phyloP scores from a whole-genome alignment of 768 basidiomycete species.

The Asterophora parasitica region DNA sequence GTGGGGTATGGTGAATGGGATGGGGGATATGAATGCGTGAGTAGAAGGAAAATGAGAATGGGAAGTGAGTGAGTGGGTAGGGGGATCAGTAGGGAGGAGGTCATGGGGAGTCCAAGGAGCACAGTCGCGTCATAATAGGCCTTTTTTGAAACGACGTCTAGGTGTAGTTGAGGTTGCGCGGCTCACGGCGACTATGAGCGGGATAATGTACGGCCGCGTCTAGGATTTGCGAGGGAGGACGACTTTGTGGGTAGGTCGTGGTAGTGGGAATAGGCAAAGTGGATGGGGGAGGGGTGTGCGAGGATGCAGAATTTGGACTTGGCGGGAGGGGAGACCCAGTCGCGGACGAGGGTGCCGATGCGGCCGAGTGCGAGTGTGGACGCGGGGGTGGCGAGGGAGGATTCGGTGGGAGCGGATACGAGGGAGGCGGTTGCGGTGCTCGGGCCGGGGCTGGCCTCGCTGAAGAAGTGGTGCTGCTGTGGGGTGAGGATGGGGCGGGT shows the following conservation, averaged over 20 bases:
- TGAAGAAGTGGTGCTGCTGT: slow-evolving; percentile 13
- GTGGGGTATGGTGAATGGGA: too few species aligned
- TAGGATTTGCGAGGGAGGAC: slow-evolving; percentile 13
- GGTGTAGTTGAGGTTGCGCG: too few species aligned
- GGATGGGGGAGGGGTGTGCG: slow-evolving; percentile 16
- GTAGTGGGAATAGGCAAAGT: slow-evolving; percentile 14
- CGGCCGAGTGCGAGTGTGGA: slow-evolving; percentile 30
- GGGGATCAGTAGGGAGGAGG: too few species aligned
- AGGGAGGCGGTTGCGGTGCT: too few species aligned
- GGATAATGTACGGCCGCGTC: slow-evolving; percentile 40
- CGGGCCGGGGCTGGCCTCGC: too few species aligned
- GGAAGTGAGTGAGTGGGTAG: too few species aligned
- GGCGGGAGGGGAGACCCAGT: slow-evolving; percentile 34
- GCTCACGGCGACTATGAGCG: slow-evolving; percentile 27
- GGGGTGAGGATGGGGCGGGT: slow-evolving; percentile 31
- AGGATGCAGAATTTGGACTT: slow-evolving; percentile 20
- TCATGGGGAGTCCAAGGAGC: too few species aligned
- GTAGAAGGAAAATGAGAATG: too few species aligned
- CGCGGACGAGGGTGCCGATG: slow-evolving; percentile 36
- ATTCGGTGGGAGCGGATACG: slow-evolving; percentile 42
- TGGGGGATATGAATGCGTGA: too few species aligned
- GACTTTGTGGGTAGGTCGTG: too few species aligned
- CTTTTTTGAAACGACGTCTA: slow-evolving; percentile 9
- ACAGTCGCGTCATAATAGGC: slow-evolving; percentile 9
- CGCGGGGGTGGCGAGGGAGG: slow-evolving; percentile 48